These are phyloP conservation scores for Colletotrichum tanaceti DNA, from an alignment of 2,329 filamentous ascomycete genomes.

Conservation along the genomic window DNA sequence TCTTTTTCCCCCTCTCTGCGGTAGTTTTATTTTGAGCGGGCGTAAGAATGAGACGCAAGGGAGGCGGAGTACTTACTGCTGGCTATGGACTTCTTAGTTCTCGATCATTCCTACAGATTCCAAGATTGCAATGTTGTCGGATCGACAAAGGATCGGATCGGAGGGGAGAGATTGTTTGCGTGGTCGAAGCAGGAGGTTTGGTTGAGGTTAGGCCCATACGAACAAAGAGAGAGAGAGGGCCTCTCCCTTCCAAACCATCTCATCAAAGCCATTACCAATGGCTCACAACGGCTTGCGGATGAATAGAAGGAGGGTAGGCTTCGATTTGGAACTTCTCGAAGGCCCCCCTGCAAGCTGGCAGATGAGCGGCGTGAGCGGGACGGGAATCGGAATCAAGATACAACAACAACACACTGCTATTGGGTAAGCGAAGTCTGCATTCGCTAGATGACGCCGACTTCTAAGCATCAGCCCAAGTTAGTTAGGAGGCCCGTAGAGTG, in stretches of 20 bases:
- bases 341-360: not conserved
- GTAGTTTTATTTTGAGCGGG: not conserved
- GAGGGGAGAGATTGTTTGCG: not conserved
- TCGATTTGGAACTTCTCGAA: constrained; percentile 19
- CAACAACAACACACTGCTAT: not conserved
- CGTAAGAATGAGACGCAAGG: not conserved
- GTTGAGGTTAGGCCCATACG: not conserved
- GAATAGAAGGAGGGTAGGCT: not conserved
- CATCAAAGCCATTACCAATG: not conserved
- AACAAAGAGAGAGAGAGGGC: constrained; percentile 17
- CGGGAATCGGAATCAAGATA: constrained; percentile 10
- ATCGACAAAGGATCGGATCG: constrained; percentile 3
- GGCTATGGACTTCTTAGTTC: not conserved
- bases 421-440: constrained; percentile 14
- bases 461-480: constrained; percentile 1
- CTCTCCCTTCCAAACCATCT: not conserved
- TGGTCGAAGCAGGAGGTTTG: constrained; percentile 18
- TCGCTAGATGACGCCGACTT: constrained; percentile 7
- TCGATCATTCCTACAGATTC: not conserved
- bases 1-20: not conserved
- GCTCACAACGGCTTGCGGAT: not conserved
- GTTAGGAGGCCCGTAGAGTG: no score
- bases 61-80: not conserved
- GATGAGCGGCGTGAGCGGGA: not conserved
- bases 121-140: not conserved